Evolutionary conservation across 768 basidiomycete species (phyloP).

Genomic region (Tubosaeta sp.): DNA sequence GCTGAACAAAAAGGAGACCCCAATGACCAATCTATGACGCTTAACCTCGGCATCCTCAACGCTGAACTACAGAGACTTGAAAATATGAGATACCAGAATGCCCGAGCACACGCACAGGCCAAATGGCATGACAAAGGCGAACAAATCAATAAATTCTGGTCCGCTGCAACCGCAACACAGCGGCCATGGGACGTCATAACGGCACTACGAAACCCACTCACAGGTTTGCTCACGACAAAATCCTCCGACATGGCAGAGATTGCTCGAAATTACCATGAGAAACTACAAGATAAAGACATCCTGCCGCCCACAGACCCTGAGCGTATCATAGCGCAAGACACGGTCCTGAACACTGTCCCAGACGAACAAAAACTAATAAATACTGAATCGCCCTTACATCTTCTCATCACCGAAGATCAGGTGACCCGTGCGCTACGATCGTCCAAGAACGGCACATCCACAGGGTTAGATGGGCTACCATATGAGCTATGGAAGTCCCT

Average conservation of each 20-base stretch:
- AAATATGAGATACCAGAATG: no score
- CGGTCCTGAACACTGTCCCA: neutral
- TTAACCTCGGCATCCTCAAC: no score
- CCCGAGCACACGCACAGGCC: neutral
- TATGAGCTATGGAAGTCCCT: slow-evolving; percentile 28
- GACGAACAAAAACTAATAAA: neutral
- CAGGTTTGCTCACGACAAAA: rapidly evolving
- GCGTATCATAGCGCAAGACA: no score
- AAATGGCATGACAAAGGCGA: neutral
- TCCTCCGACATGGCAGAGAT: slow-evolving; percentile 32
- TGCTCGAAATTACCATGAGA: slow-evolving; percentile 6
- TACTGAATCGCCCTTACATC: neutral
- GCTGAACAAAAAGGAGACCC: no score
- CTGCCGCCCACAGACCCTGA: no score
- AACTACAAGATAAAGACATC: slow-evolving; percentile 17
- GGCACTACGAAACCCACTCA: neutral
- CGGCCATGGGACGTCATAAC: slow-evolving; percentile 15
- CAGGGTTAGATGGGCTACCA: slow-evolving; percentile 24
- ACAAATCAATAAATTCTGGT: slow-evolving; percentile 19
- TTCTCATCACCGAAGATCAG: slow-evolving; percentile 2
- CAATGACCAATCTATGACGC: no score
- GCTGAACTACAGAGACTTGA: no score
- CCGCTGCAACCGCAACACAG: neutral
- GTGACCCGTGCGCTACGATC: slow-evolving; percentile 8
- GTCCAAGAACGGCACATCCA: slow-evolving; percentile 13